Conservation (phyloP, 768 basidiomycete species). For the Stropharia rugosoannulata region DNA sequence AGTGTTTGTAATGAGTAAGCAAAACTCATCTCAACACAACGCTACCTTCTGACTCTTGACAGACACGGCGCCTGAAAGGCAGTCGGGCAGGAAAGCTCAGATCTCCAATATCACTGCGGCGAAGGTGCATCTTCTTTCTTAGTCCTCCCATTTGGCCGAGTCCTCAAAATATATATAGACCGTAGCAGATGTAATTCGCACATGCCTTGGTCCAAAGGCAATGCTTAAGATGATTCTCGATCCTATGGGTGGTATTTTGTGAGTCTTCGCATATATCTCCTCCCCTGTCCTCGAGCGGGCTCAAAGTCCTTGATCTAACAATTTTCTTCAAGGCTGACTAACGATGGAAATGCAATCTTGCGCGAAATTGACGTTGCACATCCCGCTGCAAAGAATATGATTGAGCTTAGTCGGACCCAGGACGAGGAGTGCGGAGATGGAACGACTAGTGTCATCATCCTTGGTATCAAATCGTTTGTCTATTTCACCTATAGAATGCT, state of each 20-base stretch:
- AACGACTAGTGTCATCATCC: slow-evolving; percentile 96
- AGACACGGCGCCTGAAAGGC: slow-evolving; percentile 95
- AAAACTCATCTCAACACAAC: neutral
- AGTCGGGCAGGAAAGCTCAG: slow-evolving; percentile 93
- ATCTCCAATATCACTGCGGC: slow-evolving; percentile 96
- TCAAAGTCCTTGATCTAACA: neutral
- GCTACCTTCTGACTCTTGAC: neutral
- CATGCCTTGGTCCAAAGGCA: slow-evolving; percentile 95
- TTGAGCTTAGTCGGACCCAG: slow-evolving; percentile 95
- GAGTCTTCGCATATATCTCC: slow-evolving; percentile 23
- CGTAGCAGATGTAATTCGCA: slow-evolving; percentile 96
- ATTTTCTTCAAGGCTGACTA: slow-evolving; percentile 67
- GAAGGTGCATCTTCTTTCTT: slow-evolving; percentile 59
- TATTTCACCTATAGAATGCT: neutral
- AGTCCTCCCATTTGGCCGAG: neutral
- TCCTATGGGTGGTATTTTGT: slow-evolving; percentile 99
- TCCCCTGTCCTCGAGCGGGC: neutral
- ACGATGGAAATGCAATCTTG: slow-evolving; percentile 98
- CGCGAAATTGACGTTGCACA: slow-evolving; percentile 99
- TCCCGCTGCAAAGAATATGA: slow-evolving; percentile 99
- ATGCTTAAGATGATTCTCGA: slow-evolving; percentile 99
- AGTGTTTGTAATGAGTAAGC: slow-evolving; percentile 80
- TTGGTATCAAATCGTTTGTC: slow-evolving; percentile 52
- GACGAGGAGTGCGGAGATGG: slow-evolving; percentile 99
- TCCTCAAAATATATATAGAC: slow-evolving; percentile 49